A percentile compares a stretch with the other conserved stretches of the same genome.
Conservation (phyloP, 495 filamentous ascomycete genomes). For the Penicillium bovifimosum region DNA sequence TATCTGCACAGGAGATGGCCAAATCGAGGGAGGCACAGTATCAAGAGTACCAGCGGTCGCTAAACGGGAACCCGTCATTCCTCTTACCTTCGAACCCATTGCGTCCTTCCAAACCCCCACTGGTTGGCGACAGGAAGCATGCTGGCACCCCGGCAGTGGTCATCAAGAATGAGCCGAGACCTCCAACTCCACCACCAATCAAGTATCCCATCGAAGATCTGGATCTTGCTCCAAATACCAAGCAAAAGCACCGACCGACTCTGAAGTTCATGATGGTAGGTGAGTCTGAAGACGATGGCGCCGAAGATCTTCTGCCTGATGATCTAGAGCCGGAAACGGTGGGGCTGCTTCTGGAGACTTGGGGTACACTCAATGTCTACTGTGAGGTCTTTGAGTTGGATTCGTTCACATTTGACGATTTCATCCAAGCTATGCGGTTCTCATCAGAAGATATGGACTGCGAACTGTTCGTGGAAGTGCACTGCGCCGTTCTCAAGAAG, state of each 20-base stretch:
- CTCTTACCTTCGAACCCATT: constrained; percentile 28
- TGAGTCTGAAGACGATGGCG: constrained; percentile 35
- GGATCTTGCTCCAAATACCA: constrained; percentile 58
- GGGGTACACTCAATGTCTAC: constrained; percentile 95
- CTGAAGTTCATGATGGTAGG: constrained; percentile 72
- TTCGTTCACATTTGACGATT: constrained; percentile 97
- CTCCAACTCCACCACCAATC: constrained; percentile 69
- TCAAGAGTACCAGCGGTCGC: constrained; percentile 48
- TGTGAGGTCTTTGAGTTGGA: constrained; percentile 89
- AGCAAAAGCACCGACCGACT: constrained; percentile 59
- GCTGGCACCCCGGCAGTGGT: constrained; percentile 24
- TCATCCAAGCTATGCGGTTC: constrained; percentile 79
- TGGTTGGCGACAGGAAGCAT: constrained; percentile 37
- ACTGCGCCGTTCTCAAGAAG: constrained; percentile 85
- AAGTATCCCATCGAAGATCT: constrained; percentile 96
- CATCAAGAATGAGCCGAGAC: constrained; percentile 37
- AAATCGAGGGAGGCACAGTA: constrained; percentile 45
- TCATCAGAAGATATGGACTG: constrained; percentile 73
- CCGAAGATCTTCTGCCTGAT: constrained; percentile 41
- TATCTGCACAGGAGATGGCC: constrained; percentile 39
- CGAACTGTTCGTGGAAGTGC: constrained; percentile 82
- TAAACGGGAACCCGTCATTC: constrained; percentile 47
- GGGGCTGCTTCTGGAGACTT: constrained; percentile 76
- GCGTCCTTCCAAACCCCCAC: constrained; percentile 33
- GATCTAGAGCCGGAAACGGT: constrained; percentile 75